Base-by-base conservation (phyloP, 495 filamentous ascomycete genomes). In the Aspergillus ostianus region DNA sequence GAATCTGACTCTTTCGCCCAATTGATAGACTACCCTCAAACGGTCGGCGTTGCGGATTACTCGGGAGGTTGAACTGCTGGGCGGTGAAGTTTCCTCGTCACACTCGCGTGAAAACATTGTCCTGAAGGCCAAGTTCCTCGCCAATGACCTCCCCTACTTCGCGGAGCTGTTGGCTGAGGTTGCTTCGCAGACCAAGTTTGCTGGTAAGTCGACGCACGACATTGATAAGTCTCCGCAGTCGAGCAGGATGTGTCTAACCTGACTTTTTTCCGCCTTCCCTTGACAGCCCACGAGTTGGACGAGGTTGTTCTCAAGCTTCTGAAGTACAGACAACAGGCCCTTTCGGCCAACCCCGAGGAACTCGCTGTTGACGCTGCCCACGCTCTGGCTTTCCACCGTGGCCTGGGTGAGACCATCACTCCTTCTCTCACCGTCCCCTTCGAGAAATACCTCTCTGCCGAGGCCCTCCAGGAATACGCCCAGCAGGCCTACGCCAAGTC, bases 131-230 rank as follows among this genome's bases (percentile, higher is more conserved):
- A 96, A 91, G 75, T 98, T 98, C 83, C 84, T 99, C 57, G 84
- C 92, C 70, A 87, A 93, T 69, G 92, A 99, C 65, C 86, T 99
- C 60, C 93, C 94, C 62, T 99, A 98, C 85, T 99, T 97, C 77
- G 85, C 91, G 71, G 94, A 99, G 82, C 81, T 97, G 63, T 84
- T 99, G 65, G 92, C 87, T 56, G 94, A 99, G 79, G 90, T 97
- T 70, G 81, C 94, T 62, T 85, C 87, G 56, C 80, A 90, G 75
- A 93, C 95, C 56, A 92, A 89, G 74, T 99, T 89, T 70, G 83
- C 84, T 57, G 82, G 91, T 96, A 80, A 80, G 86, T 71, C 47
- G 47, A 55, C 47, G 29, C 23, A 6, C 49, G 48, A n/a, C 19
- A 23, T 56, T 58, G 12, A 50, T 30, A 18, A 30, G 13, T 44